Conservation (phyloP, 1,139 yeast genomes). For the Starmera stellimalicola region DNA sequence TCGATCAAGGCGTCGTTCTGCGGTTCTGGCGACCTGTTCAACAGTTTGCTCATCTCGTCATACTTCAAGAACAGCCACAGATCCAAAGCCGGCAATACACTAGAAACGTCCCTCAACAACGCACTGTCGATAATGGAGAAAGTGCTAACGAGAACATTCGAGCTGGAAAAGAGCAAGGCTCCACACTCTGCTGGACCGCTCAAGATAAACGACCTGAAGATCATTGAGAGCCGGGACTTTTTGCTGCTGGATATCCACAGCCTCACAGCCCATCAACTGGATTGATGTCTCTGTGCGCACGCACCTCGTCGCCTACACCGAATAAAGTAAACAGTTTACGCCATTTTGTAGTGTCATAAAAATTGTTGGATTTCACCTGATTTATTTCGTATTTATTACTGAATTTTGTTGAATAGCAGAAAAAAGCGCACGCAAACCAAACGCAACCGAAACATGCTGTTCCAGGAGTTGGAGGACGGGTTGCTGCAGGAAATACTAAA, state of each 20-base stretch:
- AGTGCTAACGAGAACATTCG: slow-evolving; percentile 23
- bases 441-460: neutral
- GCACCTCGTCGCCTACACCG: too few relatives aligned
- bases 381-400: neutral
- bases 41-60: slow-evolving; percentile 66
- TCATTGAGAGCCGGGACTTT: slow-evolving; percentile 23
- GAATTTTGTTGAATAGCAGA: too few relatives aligned
- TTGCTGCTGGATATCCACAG: slow-evolving; percentile 5
- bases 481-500: neutral
- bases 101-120: slow-evolving; percentile 20
- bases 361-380: neutral
- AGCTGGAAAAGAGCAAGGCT: slow-evolving; percentile 8
- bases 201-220: slow-evolving; percentile 24
- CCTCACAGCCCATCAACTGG: neutral
- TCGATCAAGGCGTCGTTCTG: slow-evolving; percentile 67
- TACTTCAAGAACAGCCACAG: slow-evolving; percentile 26
- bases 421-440: too few relatives aligned
- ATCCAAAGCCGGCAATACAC: slow-evolving; percentile 4
- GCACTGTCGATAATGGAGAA: slow-evolving; percentile 24
- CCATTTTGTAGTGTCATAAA: neutral
- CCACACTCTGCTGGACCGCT: slow-evolving; percentile 6
- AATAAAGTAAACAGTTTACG: too few relatives aligned
- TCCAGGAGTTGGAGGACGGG: neutral
- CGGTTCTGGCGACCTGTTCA: slow-evolving; percentile 89
- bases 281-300: too few relatives aligned